A percentile compares a stretch with the other conserved stretches of the same genome.
These are phyloP conservation scores for Inga oerstediana DNA, from an alignment of 306 rosid species.

Conservation along the genomic window DNA sequence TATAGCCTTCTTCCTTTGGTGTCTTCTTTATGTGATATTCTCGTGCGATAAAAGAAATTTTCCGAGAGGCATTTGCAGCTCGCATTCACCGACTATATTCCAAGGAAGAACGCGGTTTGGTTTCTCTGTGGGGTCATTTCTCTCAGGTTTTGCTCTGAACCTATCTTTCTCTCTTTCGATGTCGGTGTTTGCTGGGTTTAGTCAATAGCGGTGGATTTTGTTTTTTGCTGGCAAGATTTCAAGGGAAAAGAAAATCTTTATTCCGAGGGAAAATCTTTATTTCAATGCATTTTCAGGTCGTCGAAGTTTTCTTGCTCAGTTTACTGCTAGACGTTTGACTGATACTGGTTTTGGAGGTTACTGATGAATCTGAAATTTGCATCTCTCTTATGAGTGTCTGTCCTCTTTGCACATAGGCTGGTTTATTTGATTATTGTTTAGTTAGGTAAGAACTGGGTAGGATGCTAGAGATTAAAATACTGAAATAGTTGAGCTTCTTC, in stretches of 20 bases:
- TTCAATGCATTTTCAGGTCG: constrained; percentile 1
- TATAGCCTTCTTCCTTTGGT: not conserved
- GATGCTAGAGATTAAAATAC: constrained; percentile 18
- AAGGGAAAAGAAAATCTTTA: not conserved
- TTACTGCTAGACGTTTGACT: constrained; percentile 17
- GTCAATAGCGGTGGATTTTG: not conserved
- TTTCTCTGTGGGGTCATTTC: constrained; percentile 39
- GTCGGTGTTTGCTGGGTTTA: constrained; percentile 39
- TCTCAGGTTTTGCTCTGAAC: constrained; percentile 40
- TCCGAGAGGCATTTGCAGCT: constrained; percentile 22
- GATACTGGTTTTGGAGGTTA: not conserved
- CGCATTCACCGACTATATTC: constrained; percentile 35
- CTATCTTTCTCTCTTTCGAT: constrained; percentile 12
- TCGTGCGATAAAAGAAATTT: constrained; percentile 19
- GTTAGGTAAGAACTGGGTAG: constrained; percentile 3
- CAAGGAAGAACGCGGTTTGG: constrained; percentile 40
- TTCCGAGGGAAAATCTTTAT: not conserved
- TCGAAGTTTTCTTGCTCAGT: constrained; percentile 25
- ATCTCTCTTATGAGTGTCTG: constrained; percentile 17
- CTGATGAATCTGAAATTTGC: constrained; percentile 9
- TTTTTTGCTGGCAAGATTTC: not conserved
- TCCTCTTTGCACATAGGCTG: constrained; percentile 1
- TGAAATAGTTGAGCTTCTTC: constrained; percentile 18
- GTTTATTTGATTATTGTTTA: constrained; percentile 19
- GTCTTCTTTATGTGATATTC: constrained; percentile 30